These are phyloP conservation scores for Coleophoma crateriformis DNA, from an alignment of 2,329 filamentous ascomycete genomes.

Conservation along the genomic window DNA sequence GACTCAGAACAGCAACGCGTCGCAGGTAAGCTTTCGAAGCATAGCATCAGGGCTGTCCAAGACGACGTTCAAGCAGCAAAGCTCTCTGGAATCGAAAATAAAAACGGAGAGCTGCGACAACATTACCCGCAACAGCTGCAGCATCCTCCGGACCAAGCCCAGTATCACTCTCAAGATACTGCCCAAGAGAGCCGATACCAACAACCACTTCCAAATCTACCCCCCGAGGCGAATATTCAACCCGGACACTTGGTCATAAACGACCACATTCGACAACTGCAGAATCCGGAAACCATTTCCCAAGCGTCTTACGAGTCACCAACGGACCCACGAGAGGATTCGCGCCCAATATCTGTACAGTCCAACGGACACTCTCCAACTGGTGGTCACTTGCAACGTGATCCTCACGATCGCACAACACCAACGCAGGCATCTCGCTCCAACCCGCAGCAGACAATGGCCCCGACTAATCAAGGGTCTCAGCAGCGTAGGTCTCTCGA, in stretches of 20 bases:
- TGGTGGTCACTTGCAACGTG: slow-evolving; percentile 10
- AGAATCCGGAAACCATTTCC: slow-evolving; percentile 55
- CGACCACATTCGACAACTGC: slow-evolving; percentile 27
- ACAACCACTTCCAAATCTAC: slow-evolving; percentile 10
- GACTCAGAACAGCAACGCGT: slow-evolving; percentile 8
- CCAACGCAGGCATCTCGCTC: slow-evolving; percentile 18
- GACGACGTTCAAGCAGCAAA: slow-evolving; percentile 14
- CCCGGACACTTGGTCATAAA: slow-evolving; percentile 22
- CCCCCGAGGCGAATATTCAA: slow-evolving; percentile 27
- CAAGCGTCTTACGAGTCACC: slow-evolving; percentile 59
- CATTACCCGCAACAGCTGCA: slow-evolving; percentile 22
- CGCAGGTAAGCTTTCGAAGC: slow-evolving; percentile 2
- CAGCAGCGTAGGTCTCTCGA: slow-evolving; percentile 24
- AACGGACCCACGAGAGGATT: slow-evolving; percentile 25
- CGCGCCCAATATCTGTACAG: slow-evolving; percentile 22
- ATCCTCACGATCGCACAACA: slow-evolving; percentile 19
- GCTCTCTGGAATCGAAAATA: slow-evolving; percentile 3
- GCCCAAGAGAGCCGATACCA: slow-evolving; percentile 24
- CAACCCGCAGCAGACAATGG: slow-evolving; percentile 21
- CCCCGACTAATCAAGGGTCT: slow-evolving; percentile 15
- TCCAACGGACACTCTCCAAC: slow-evolving; percentile 21
- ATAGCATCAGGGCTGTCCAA: slow-evolving; percentile 21
- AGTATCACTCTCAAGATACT: slow-evolving; percentile 9
- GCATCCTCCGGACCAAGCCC: slow-evolving; percentile 14
- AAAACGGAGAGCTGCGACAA: slow-evolving; percentile 27